These are phyloP conservation scores for Pleomassaria siparia DNA, from an alignment of 2,329 filamentous ascomycete genomes.

Conservation along the genomic window DNA sequence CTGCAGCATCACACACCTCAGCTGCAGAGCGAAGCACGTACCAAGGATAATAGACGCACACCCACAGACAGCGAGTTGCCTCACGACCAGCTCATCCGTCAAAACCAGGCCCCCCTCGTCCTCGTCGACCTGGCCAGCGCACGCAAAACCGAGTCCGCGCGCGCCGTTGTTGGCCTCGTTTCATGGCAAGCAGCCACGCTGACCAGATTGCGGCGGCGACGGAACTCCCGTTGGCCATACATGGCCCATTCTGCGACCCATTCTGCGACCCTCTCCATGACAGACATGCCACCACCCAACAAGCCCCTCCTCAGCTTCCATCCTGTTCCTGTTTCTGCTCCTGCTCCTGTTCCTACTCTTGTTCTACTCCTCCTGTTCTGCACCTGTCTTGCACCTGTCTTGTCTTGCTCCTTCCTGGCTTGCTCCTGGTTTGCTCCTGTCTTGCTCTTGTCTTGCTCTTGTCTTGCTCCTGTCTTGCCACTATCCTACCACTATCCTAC, in stretches of 20 bases:
- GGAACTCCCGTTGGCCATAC: constrained; percentile 6
- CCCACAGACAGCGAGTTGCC: background rate
- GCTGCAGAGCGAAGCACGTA: constrained; percentile 4
- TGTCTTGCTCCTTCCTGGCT: no score
- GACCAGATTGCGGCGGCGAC: constrained; percentile 11
- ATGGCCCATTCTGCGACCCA: constrained; percentile 26
- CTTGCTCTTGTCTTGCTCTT: no score
- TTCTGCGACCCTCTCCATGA: constrained; percentile 6
- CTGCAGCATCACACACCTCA: constrained; percentile 11
- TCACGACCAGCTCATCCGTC: background rate
- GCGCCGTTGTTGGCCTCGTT: background rate
- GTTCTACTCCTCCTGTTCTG: constrained; percentile 5
- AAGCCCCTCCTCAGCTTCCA: constrained; percentile 2
- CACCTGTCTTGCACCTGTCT: no score
- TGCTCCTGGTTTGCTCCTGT: no score
- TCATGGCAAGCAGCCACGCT: no score
- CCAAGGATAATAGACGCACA: background rate
- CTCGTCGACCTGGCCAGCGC: constrained; percentile 18
- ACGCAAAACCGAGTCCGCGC: background rate
- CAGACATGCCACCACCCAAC: background rate
- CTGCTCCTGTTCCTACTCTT: constrained; percentile 4
- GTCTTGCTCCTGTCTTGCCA: no score
- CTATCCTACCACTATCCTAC: no score
- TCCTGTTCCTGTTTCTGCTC: no score
- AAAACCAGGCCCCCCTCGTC: constrained; percentile 9